Conservation (phyloP, 2,329 filamentous ascomycete genomes). For the Phoma sp. region DNA sequence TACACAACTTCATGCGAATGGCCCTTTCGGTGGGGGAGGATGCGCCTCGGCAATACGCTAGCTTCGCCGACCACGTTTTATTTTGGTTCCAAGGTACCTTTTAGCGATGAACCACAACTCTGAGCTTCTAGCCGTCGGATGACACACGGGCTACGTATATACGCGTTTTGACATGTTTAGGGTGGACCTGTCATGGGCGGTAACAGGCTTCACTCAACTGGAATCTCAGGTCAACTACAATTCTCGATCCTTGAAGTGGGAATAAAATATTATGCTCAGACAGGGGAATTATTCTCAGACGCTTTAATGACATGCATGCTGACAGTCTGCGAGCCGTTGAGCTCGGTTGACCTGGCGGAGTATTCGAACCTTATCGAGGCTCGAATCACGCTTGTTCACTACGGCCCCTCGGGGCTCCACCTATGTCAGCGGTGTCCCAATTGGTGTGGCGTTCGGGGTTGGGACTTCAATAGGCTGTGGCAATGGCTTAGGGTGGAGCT, state of each 20-base stretch:
- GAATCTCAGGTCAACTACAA: not conserved
- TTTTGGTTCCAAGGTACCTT: conserved; percentile 5
- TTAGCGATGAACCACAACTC: conserved; percentile 10
- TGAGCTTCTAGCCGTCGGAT: conserved; percentile 5
- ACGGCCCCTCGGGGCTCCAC: conserved; percentile 1
- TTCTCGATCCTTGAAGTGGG: not conserved
- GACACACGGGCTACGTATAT: not conserved
- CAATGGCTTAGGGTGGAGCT: conserved; percentile 11
- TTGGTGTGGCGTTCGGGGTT: conserved; percentile 12
- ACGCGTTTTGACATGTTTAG: not conserved
- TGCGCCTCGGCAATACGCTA: conserved; percentile 5
- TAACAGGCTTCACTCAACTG: not conserved
- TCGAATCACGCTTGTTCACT: conserved; percentile 11
- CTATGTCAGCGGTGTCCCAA: conserved; percentile 7
- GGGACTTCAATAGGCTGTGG: conserved; percentile 8
- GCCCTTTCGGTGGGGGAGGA: not conserved
- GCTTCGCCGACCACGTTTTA: conserved; percentile 8
- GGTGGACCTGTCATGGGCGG: not conserved
- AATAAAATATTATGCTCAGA: not conserved
- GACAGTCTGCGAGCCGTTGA: conserved; percentile 1
- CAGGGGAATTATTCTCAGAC: not conserved
- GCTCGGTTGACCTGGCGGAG: not conserved
- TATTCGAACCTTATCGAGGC: conserved; percentile 9
- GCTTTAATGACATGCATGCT: not conserved
- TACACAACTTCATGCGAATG: not conserved